These are phyloP conservation scores for Limonium bicolor DNA, from an alignment of 148 eudicot genomes.

Conservation along the genomic window DNA sequence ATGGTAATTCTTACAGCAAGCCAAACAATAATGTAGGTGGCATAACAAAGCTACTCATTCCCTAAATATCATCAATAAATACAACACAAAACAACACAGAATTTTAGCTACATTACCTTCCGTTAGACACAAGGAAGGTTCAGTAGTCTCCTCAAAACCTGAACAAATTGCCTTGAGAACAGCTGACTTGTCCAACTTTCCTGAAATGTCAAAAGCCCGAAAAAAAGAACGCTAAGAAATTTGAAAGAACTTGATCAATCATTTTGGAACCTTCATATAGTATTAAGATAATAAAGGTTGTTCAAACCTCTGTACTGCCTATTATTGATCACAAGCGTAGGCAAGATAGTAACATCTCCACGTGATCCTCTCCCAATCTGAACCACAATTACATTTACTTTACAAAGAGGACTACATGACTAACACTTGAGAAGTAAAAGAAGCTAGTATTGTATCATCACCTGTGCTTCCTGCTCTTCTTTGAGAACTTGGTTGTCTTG, in stretches of 20 bases:
- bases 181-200: constrained; percentile 74
- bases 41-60: background rate
- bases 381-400: too few relatives aligned
- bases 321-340: constrained; percentile 83
- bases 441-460: constrained; percentile 4
- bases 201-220: constrained; percentile 15
- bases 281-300: constrained; percentile 1
- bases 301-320: constrained; percentile 84
- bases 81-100: too few relatives aligned
- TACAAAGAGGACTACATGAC: too few relatives aligned
- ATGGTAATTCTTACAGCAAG: background rate
- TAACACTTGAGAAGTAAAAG: background rate
- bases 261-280: background rate
- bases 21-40: background rate
- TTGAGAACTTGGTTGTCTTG: constrained; percentile 55
- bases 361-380: constrained; percentile 85
- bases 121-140: constrained; percentile 71
- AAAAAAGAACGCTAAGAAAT: background rate
- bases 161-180: constrained; percentile 93
- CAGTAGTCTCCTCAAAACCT: constrained; percentile 88
- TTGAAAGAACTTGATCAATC: background rate
- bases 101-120: constrained; percentile 52
- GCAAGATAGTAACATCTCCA: constrained; percentile 95
- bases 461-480: constrained; percentile 75
- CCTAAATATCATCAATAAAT: too few relatives aligned